Evolutionary conservation across 2,329 filamentous ascomycete genomes (phyloP).

Genomic region (Colletotrichum sp.): DNA sequence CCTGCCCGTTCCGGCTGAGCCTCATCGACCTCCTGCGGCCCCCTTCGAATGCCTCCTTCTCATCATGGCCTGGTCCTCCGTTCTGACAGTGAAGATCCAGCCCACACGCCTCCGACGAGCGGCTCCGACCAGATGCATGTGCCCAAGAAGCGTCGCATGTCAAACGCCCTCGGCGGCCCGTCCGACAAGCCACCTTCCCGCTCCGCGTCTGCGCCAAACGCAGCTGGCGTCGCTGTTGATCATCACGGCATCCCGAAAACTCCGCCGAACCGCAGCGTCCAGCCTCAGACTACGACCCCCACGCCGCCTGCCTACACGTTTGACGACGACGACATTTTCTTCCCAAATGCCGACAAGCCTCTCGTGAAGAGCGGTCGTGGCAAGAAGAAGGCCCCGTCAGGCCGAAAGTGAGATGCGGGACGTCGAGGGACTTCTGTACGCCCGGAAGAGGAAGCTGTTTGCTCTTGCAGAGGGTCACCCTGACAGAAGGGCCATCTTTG

Average conservation of each 20-base stretch:
- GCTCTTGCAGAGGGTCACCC: neutral
- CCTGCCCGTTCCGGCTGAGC: neutral
- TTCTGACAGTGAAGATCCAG: neutral
- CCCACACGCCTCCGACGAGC: neutral
- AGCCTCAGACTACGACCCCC: neutral
- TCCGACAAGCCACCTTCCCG: neutral
- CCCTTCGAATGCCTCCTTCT: neutral
- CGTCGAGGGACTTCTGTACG: neutral
- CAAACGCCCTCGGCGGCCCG: neutral
- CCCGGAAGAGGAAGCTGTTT: neutral
- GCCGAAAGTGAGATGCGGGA: neutral
- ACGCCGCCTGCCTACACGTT: slow-evolving; percentile 5
- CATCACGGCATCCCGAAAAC: neutral
- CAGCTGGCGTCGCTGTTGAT: neutral
- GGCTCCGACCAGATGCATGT: neutral
- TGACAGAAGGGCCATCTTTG: neutral
- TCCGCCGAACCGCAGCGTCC: neutral
- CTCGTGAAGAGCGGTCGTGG: neutral
- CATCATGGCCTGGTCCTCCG: neutral
- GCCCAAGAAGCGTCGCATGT: neutral
- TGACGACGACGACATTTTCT: slow-evolving; percentile 8
- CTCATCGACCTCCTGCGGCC: neutral
- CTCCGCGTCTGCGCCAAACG: neutral
- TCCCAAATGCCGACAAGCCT: neutral
- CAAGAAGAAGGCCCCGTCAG: neutral